phyloP scores from a whole-genome alignment of 148 eudicot genomes.

The Salicornia ramosissima region DNA sequence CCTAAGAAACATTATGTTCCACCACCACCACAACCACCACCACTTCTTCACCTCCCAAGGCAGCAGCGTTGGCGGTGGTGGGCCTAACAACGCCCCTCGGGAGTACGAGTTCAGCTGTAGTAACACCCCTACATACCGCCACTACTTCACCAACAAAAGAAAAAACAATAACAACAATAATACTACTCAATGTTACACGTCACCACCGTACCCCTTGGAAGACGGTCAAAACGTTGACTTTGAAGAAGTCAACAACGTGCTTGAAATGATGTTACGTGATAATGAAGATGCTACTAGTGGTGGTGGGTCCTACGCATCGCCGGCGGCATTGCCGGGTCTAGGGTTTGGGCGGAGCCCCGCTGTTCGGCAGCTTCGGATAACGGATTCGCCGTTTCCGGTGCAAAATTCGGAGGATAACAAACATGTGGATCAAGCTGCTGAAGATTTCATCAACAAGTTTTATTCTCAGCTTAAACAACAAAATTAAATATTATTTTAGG shows the following conservation, averaged over 20 bases:
- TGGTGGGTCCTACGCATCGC: constrained; percentile 24
- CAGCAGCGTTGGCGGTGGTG: constrained; percentile 3
- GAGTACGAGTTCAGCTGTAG: constrained; percentile 91
- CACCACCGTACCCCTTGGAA: not conserved
- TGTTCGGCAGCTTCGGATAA: constrained; percentile 58
- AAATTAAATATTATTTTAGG: not conserved
- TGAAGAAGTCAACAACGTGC: constrained; percentile 20
- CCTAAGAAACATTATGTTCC: constrained; percentile 43
- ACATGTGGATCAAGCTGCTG: constrained; percentile 60
- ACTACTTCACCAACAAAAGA: constrained; percentile 24
- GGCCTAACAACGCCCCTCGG: not conserved
- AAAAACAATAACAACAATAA: not conserved
- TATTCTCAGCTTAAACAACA: constrained; percentile 51
- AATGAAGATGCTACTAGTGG: constrained; percentile 12
- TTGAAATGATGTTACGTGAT: constrained; percentile 41
- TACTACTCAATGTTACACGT: not conserved
- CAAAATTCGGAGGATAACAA: constrained; percentile 25
- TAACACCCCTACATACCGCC: constrained; percentile 43
- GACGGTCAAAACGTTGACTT: not conserved
- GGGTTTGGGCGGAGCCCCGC: constrained; percentile 45
- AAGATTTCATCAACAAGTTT: constrained; percentile 60
- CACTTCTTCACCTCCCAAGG: not conserved
- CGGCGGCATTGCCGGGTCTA: constrained; percentile 49
- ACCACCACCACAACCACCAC: constrained; percentile 37
- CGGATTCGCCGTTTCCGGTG: constrained; percentile 63